Evolutionary conservation across 305 asterid species (phyloP), one percentile per base, ranked within the genome.

Genomic region (Andrographis paniculata): DNA sequence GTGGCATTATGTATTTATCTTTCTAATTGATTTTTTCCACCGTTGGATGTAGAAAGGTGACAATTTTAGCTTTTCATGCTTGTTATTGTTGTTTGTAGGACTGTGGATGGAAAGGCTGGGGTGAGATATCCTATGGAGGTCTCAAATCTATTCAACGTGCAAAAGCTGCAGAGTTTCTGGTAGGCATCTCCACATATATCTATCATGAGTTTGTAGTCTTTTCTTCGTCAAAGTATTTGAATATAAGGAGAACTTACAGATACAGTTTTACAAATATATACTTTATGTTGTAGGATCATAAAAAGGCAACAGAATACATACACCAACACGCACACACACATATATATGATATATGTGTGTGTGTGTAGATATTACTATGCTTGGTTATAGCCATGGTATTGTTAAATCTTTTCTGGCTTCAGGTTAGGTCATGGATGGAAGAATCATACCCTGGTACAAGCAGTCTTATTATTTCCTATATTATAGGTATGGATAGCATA

Each of bases 31-130:
- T 27, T 18, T 6, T 56, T 50, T n/a, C 38, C n/a, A 40, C 30
- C 23, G 22, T 52, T 44, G 3, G 28, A 45, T 24, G 15, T 19
- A 46, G 50, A 30, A 20, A 30, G 20, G 39, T 18, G 27, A 18
- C 30, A 31, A 1, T 38, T 39, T 45, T 30, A 6, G 37, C 40
- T 50, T 48, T 50, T 61, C 28, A 52, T 53, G 59, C 19, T 13
- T 30, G 20, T n/a, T n/a, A n/a, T 18, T 43, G 31, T 41, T 48
- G 20, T 57, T 55, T 58, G 44, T 72, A 89, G 98, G 87, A 73
- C 42, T 9, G 59, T 58, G 98, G 98, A 48, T 89, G 98, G 98
- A 89, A 89, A 75, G 92, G 92, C 56, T 89, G 96, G 96, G 98
- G 96, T 65, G 96, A 89, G 68, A 86, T 89, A 45, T 89, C 98